Evolutionary conservation across 495 filamentous ascomycete genomes (phyloP).

Genomic region (Penicillium argentinense): DNA sequence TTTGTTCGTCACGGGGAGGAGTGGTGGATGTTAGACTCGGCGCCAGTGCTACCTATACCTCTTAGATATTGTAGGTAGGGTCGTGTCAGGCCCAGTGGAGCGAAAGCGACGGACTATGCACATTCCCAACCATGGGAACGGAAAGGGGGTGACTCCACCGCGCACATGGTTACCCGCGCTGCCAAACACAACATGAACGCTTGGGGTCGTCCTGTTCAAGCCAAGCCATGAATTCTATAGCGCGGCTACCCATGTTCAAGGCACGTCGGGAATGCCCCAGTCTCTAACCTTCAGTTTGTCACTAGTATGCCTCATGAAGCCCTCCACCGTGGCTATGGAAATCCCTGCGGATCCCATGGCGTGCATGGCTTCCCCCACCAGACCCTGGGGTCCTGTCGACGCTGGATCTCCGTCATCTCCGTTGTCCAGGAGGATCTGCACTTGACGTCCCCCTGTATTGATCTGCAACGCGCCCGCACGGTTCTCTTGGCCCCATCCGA

Average conservation of each 20-base stretch:
- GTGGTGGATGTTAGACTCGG: too few species aligned
- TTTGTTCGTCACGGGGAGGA: too few species aligned
- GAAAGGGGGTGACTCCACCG: neutral
- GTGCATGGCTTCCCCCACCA: slow-evolving; percentile 8
- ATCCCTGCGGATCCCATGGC: slow-evolving; percentile 9
- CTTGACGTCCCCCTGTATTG: slow-evolving; percentile 24
- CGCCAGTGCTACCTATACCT: too few species aligned
- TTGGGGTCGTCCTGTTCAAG: too few species aligned
- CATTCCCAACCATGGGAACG: too few species aligned
- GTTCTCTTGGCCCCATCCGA: slow-evolving; percentile 26
- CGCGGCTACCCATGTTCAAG: too few species aligned
- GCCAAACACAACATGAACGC: neutral
- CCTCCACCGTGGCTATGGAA: slow-evolving; percentile 5
- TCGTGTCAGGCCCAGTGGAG: too few species aligned
- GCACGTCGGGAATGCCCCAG: slow-evolving; percentile 8
- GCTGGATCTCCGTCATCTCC: slow-evolving; percentile 15
- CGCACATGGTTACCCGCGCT: neutral
- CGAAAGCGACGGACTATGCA: too few species aligned
- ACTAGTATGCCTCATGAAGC: neutral
- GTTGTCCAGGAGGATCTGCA: slow-evolving; percentile 17
- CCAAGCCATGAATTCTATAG: too few species aligned
- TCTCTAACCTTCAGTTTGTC: neutral
- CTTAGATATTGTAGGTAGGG: too few species aligned
- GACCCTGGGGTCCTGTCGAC: neutral
- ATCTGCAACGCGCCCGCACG: slow-evolving; percentile 27